Base-by-base conservation (phyloP, 345 rosid species). In the Syzygium oleosum region DNA sequence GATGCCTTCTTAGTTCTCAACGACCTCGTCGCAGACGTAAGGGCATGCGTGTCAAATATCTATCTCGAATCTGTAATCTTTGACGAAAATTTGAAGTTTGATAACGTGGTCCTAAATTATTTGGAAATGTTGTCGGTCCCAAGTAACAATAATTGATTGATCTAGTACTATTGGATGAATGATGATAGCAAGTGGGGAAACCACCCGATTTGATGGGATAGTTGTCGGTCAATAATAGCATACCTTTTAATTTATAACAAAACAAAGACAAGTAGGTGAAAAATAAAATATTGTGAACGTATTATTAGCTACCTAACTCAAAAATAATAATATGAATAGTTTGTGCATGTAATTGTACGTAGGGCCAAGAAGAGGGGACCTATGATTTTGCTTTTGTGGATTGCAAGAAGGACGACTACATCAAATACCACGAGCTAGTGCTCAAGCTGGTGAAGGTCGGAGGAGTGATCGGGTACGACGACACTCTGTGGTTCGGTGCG, bases 361-460 rank as follows among this genome's bases (percentile, higher is more conserved):
- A 65, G 87, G 88, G 54, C 5, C 29, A 87, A 38, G 77, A 88
- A 52, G 86, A 86, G 31, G 85, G 55, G 15, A 84, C 84, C 56
- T 88, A 84, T 5, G 93, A 87, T 52, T 90, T 90, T 79, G 90
- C 86, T 34, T 91, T 91, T 21, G 89, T 90, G 61, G 93, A 91
- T 52, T 89, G 88, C 25, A 87, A 90, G 53, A 91, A 91, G 86
- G 12, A 46, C 3, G 85, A 85, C 38, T 88, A 84, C 88, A 61
- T 87, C 65, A 31, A 73, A 5, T 91, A 90, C 84, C 93, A 91
- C 21, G 86, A 91, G 87, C 84, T 68, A 17, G 22, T 90, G 10
- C 52, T 91, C 84, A 88, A 90, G 73, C 86, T 90, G n/a, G 92
- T 91, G 12, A 91, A 87, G 85, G 86, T 89, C 21, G 92, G 93